Evolutionary conservation across 139 green algal genomes (phyloP), one percentile per base, ranked within the genome.

Genomic region (Haematococcus lacustris): DNA sequence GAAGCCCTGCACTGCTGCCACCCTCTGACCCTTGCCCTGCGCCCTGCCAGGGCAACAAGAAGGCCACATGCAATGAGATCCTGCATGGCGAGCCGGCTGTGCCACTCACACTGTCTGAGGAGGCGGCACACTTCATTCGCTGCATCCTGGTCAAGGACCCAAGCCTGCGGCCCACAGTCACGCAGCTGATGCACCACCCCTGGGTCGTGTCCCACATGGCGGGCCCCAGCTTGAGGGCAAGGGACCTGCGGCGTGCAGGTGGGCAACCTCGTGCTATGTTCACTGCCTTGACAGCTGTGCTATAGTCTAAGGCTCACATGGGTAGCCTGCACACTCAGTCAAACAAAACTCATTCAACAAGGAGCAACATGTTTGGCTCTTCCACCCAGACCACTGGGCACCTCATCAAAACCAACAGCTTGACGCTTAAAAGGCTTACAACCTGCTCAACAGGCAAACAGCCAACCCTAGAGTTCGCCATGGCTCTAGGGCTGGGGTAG

Each of bases 71-170:
- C 2, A 41, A 79, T 0, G 73, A 85, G 37, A 88, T 88, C 64
- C 68, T 88, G 13, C 75, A 77, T 35, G 73, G 67, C 5, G 73
- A 79, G 53, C 74, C 79, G 5, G 39, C 51, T n/a, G 71, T 82
- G 13, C 82, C 82, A 2, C 60, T 64, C 13, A 80, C 51, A 64
- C 60, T 88, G 47, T 75, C 47, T 21, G 82, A 88, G 30, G 51
- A 63, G 34, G 70, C 70, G 0, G 47, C 41, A 1, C 75, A 80
- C 65, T 88, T 88, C 57, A 81, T 88, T 35, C 57, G 23, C 7
- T 85, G 77, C 74, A 40, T 70, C 2, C 77, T 88, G 7, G 85
- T 74, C 7, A 85, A 85, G 74, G 76, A 88, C 37, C 23, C 67
- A 50, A 26, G 30, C 53, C 75, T 68, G 63, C 78, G 82, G 6